Base-by-base conservation (phyloP, 2,329 filamentous ascomycete genomes). In the Stagonosporopsis rhizophila region DNA sequence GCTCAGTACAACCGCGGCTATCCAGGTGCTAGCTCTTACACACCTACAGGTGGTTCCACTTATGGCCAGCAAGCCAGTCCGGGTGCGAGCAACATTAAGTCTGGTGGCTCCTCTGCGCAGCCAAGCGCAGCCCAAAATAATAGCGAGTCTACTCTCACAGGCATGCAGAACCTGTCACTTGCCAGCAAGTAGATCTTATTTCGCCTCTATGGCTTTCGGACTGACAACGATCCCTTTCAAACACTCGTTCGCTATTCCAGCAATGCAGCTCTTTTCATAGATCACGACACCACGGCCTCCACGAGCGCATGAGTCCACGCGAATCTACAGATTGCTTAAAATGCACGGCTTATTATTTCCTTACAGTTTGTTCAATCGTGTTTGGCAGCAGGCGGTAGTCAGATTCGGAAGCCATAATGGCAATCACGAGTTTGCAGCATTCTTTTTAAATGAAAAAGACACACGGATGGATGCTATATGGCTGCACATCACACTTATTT, bases 111-210 rank as follows among this genome's bases (percentile, higher is more conserved):
- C 12, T 4, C 32, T 27, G 22, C 22, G 9, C 34, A 47, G 4
- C 15, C n/a, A 6, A 32, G 35, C 25, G 35, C 59, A n/a, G 58
- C 61, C 34, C 58, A 59, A 46, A 49, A 58, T 19, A 49, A 54
- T 32, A 62, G 60, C 22, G 62, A 69, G 27, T 48, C 60, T 9
- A 34, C 58, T 20, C 15, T 66, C 30, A 45, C 49, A 14, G 65
- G 65, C 17, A 64, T 71, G 60, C 66, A 69, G n/a, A 70, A 67
- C 54, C 54, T 72, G 56, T 64, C 64, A 35, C 60, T 72, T 17
- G 50, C 46, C 32, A 47, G 44, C 53, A 68, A 67, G 44, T 68
- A 61, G 58, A n/a, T 34, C 39, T n/a, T 4, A 12, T 8, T 15
- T 22, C 22, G 19, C 11, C 15, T 30, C 8, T 19, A 8, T 14